phyloP scores from a whole-genome alignment of 306 rosid genomes.

The Fragaria ananassa region DNA sequence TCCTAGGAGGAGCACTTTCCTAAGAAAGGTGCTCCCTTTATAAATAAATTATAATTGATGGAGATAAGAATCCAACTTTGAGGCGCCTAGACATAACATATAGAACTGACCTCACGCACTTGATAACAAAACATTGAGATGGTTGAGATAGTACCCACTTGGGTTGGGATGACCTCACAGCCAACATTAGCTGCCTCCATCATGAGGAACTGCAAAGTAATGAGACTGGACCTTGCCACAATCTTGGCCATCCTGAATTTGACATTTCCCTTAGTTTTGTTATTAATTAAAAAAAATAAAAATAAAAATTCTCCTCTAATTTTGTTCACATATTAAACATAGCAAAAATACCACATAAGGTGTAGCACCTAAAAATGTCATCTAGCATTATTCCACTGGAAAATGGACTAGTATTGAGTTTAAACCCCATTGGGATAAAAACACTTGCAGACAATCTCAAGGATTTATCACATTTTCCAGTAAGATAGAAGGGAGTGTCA shows the following conservation, averaged over 20 bases:
- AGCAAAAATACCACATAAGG: too few relatives aligned
- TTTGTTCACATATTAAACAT: too few relatives aligned
- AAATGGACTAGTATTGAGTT: background rate
- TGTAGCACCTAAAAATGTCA: too few relatives aligned
- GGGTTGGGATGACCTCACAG: slow-evolving; percentile 6
- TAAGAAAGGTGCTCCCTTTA: background rate
- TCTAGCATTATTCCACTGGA: too few relatives aligned
- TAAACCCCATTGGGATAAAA: too few relatives aligned
- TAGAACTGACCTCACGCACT: background rate
- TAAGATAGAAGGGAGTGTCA: background rate
- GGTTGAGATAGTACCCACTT: background rate
- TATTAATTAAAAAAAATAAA: too few relatives aligned
- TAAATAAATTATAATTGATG: slow-evolving; percentile 1
- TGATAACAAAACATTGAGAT: background rate
- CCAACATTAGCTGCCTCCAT: slow-evolving; percentile 10
- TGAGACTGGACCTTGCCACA: background rate
- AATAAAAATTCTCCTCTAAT: too few relatives aligned
- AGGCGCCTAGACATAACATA: slow-evolving; percentile 8
- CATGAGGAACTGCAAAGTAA: slow-evolving; percentile 17
- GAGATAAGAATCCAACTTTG: slow-evolving; percentile 25
- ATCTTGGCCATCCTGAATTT: background rate
- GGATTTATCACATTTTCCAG: background rate
- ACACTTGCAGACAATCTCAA: background rate
- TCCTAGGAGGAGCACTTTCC: background rate
- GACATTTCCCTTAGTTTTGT: background rate